Percentiles rank a stretch among this genome's conserved stretches.
Evolutionary conservation across 2,329 filamentous ascomycete genomes (phyloP).

Genomic region (Stagonosporopsis cucurbitacearum): DNA sequence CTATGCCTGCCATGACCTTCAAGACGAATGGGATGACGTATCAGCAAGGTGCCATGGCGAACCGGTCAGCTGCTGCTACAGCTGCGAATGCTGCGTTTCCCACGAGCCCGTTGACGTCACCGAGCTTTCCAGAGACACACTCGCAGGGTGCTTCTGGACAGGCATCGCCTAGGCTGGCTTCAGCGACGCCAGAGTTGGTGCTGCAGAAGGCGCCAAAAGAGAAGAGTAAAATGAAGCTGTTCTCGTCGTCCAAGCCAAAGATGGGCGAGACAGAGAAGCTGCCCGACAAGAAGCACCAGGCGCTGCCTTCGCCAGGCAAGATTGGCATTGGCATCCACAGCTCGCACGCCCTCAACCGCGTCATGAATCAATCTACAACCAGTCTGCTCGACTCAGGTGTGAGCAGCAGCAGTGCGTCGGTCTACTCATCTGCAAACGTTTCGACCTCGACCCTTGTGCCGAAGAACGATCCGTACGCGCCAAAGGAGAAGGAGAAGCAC

Average conservation of each 20-base stretch:
- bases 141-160: constrained; percentile 28
- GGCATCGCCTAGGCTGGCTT: constrained; percentile 42
- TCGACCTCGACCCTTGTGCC: constrained; percentile 79
- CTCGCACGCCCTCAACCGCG: constrained; percentile 67
- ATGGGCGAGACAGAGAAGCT: constrained; percentile 76
- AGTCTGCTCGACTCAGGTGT: constrained; percentile 67
- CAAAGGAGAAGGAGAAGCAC: constrained; percentile 72
- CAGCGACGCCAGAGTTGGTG: constrained; percentile 50
- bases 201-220: constrained; percentile 69
- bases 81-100: constrained; percentile 78
- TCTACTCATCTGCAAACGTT: constrained; percentile 78
- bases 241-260: constrained; percentile 69
- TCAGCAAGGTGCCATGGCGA: constrained; percentile 67
- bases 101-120: constrained; percentile 61
- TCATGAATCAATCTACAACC: constrained; percentile 71
- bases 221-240: constrained; percentile 82
- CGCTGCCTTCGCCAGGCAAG: constrained; percentile 69
- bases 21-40: constrained; percentile 55
- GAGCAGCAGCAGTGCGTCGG: constrained; percentile 65
- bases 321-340: constrained; percentile 71
- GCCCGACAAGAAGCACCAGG: constrained; percentile 64
- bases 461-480: constrained; percentile 48
- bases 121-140: constrained; percentile 39
- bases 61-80: constrained; percentile 70
- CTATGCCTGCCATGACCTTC: constrained; percentile 55